Evolutionary conservation across 176 grass and related monocot species (phyloP), one percentile per base, ranked within the genome.

Genomic region (Aechmea fasciata): DNA sequence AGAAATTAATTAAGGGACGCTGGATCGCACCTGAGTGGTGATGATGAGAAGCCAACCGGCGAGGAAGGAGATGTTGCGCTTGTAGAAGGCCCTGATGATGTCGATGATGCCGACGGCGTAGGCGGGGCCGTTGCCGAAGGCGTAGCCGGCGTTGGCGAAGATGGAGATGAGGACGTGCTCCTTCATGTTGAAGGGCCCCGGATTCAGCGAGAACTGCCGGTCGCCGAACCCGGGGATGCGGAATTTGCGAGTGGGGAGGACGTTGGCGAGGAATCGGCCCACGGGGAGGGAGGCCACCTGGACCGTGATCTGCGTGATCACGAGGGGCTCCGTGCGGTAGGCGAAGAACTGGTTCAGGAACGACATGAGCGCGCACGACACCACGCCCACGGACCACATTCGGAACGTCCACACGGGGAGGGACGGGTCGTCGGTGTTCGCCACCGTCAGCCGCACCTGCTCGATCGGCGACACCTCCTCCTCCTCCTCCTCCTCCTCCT

Each of bases 111-210:
- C 57, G 73, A 96, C 84, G 73, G 85, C 87, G 70, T 96, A 96
- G 48, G 92, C 92, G 11, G n/a, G 68, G 2, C 92, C 92, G 9
- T 52, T 75, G 25, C 92, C 92, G 73, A 87, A 96, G 19, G 92
- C 85, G 71, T 59, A 87, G 3, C 92, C 92, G 70, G 88, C 88
- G 67, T 96, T 96, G 76, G 92, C 92, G 75, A 96, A 96, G 77
- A 96, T 96, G 75, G 88, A 91, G 75, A 96, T 91, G 79, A 96
- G 88, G 48, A 96, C 92, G 83, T 91, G 92, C 85, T 96, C 92
- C 92, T 96, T 96, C 65, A 91, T 85, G 80, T 96, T 91, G 85
- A 96, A 96, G 3, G 92, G 92, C 0, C 92, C 92, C 48, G 92
- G 92, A 69, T 96, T 91, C 33, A 96, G 81, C 79, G 78, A 79